Conservation (phyloP, 108 stramenopile genomes). For the Cyclotella sp. region DNA sequence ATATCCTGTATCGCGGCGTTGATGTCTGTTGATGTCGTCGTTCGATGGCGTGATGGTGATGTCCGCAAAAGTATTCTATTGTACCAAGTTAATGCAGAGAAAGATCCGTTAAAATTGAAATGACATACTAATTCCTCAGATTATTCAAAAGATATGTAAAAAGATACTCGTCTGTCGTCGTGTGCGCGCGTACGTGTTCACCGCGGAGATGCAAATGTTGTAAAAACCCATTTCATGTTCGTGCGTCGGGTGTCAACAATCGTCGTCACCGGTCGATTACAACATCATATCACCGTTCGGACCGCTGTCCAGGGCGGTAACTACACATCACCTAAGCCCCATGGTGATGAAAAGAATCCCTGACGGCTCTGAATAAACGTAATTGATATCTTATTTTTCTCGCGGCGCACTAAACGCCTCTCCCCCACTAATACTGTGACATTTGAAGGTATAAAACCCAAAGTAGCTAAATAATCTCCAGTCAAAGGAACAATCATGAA, state of each 20-base stretch:
- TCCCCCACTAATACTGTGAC: no score
- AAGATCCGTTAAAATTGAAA: not conserved
- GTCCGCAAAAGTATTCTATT: not conserved
- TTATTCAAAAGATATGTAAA: not conserved
- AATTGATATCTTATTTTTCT: no score
- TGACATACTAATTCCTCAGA: not conserved
- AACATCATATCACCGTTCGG: no score
- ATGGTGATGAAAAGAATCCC: no score
- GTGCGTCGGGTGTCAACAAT: not conserved
- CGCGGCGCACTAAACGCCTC: no score
- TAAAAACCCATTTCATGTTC: no score
- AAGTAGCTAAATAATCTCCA: not conserved
- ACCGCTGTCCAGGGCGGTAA: no score
- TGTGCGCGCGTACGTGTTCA: not conserved
- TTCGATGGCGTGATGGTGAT: not conserved
- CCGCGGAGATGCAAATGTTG: not conserved
- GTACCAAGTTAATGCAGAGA: no score
- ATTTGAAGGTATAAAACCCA: not conserved
- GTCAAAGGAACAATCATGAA: constrained; percentile 28
- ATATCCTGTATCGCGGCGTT: no score
- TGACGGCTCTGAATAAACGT: no score
- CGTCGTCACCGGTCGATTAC: no score
- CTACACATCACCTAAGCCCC: no score
- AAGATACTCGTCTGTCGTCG: not conserved
- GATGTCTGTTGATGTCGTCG: constrained; percentile 12